These are phyloP conservation scores for Gossypium sturtianum DNA, from an alignment of 345 rosid species.

Conservation along the genomic window DNA sequence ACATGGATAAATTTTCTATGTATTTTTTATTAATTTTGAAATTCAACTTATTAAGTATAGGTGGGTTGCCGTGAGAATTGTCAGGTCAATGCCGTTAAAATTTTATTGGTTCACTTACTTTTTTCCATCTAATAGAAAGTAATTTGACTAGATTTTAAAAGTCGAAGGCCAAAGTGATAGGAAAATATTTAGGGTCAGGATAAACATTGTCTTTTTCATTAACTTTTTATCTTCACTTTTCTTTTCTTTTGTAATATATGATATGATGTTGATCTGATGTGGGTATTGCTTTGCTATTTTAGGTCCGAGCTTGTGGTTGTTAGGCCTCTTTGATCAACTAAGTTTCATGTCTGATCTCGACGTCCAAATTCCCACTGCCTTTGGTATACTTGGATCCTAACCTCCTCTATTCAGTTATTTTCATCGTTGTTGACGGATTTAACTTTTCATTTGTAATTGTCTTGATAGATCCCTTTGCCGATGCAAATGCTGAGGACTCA, in stretches of 20 bases:
- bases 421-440: not conserved
- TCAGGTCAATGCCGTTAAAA: no score
- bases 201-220: no score
- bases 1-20: no score
- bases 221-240: no score
- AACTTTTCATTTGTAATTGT: not conserved
- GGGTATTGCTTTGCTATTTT: not conserved
- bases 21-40: no score
- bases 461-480: constrained; percentile 62
- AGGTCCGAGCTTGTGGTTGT: constrained; percentile 16
- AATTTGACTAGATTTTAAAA: no score
- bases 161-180: no score
- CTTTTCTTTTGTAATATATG: not conserved
- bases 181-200: no score
- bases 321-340: constrained; percentile 12
- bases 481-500: constrained; percentile 79
- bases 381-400: constrained; percentile 35
- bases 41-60: no score
- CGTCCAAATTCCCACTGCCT: constrained; percentile 59
- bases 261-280: not conserved
- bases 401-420: not conserved
- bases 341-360: constrained; percentile 63
- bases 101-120: no score
- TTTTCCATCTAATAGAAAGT: no score
- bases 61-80: no score